Base-by-base conservation (phyloP, 2,329 filamentous ascomycete species). In the Fusarium sp. region DNA sequence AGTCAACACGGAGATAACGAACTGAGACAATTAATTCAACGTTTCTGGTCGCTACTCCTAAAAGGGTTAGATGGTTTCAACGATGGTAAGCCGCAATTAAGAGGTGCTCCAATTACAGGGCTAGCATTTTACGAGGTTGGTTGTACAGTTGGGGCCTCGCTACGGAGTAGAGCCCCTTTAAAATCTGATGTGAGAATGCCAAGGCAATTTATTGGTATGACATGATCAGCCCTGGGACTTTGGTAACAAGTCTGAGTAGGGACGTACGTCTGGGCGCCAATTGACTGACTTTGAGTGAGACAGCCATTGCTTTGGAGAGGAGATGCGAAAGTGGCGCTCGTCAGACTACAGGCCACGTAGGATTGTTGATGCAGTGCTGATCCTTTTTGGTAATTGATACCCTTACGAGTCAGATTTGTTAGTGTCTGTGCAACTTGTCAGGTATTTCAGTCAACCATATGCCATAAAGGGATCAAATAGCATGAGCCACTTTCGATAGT, bases 171-270 rank as follows among this genome's bases (percentile, higher is more conserved):
- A 34, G 18, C n/a, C 45, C 51, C 41, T 36, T 68, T 66, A 66
- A 60, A 68, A 67, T 51, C 65, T 68, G 62, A 68, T 32, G 65
- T 67, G 36, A 68, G 62, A 67, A 28, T 17, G 52, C 52, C 52
- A 68, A 66, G 62, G 20, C 18, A 28, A 51, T 30, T 28, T 28
- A 38, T 30, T 28, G 24, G 41, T 58, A 36, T 28, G 42, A 58
- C 32, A 28, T 15, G n/a, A 18, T 28, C 18, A 36, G 24, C 41
- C 11, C 32, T 22, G 55, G 41, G 30, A 28, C 30, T 50, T 58
- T 36, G 41, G 55, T 38, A 18, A 17, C 2, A 15, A 2, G 6
- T 0, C 4, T 8, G 50, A 54, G 14, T 2, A 22, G 18, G 22
- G 32, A 22, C 3, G 9, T 26, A 26, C 3, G 32, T 17, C 7